Conservation (phyloP, 768 basidiomycete genomes). For the Mycena indigotica region DNA sequence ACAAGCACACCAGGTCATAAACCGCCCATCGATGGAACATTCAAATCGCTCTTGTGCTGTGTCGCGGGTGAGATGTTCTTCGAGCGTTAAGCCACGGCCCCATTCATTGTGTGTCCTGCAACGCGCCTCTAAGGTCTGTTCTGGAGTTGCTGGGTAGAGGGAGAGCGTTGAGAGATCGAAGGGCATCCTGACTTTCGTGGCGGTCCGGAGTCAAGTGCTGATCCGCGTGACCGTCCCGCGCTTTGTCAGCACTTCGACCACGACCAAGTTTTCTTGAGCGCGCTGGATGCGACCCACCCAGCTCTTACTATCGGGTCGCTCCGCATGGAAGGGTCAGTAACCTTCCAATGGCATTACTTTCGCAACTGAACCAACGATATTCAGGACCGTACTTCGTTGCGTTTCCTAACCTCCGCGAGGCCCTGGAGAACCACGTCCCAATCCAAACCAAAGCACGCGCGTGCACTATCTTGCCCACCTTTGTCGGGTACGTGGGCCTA, state of each 20-base stretch:
- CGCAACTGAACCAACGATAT: not conserved
- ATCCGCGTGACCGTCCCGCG: not conserved
- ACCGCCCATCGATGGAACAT: slow-evolving; percentile 45
- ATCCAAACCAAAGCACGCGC: slow-evolving; percentile 87
- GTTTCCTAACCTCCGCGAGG: slow-evolving; percentile 84
- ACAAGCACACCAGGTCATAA: slow-evolving; percentile 50
- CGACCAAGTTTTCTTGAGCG: not conserved
- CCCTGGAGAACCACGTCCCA: slow-evolving; percentile 77
- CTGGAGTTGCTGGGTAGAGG: slow-evolving; percentile 49
- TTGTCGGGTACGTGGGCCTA: slow-evolving; percentile 76
- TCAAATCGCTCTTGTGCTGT: slow-evolving; percentile 42
- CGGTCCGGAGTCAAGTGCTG: not conserved
- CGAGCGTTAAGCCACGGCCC: slow-evolving; percentile 44
- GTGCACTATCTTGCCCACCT: slow-evolving; percentile 93
- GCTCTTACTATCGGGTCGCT: slow-evolving; percentile 61
- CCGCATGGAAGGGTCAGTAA: slow-evolving; percentile 79
- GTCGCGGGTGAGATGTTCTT: slow-evolving; percentile 50
- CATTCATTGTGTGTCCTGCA: slow-evolving; percentile 42
- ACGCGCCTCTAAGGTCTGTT: slow-evolving; percentile 46
- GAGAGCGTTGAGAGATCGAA: slow-evolving; percentile 40
- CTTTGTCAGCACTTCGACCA: not conserved
- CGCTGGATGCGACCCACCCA: slow-evolving; percentile 63
- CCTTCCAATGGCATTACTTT: not conserved
- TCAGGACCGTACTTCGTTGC: slow-evolving; percentile 93
- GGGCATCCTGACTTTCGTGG: slow-evolving; percentile 17